These are phyloP conservation scores for Talaromyces sp. DNA, from an alignment of 2,329 filamentous ascomycete genomes.

Conservation along the genomic window DNA sequence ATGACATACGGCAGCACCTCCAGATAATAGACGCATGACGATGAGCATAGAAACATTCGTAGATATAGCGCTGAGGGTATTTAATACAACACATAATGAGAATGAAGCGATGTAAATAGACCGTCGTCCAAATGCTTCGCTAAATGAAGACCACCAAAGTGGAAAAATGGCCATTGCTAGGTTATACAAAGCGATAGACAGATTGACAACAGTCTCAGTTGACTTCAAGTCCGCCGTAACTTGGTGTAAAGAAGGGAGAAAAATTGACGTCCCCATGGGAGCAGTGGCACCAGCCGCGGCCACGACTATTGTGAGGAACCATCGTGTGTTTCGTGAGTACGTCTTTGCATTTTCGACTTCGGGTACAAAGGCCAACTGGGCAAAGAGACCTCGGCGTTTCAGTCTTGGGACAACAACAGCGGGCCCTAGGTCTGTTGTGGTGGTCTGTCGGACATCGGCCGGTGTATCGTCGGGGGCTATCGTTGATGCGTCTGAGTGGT, in stretches of 20 bases:
- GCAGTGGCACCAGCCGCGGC: conserved; percentile 70
- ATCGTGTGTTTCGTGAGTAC: conserved; percentile 71
- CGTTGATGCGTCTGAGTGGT: conserved; percentile 6
- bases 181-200: conserved; percentile 77
- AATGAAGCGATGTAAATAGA: conserved; percentile 77
- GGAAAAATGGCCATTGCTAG: conserved; percentile 77
- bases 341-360: conserved; percentile 72
- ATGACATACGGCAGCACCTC: conserved; percentile 55
- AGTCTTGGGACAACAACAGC: conserved; percentile 45
- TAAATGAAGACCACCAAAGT: conserved; percentile 81
- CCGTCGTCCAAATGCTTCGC: conserved; percentile 63
- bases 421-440: conserved; percentile 23
- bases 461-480: conserved; percentile 1
- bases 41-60: conserved; percentile 70
- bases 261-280: conserved; percentile 77
- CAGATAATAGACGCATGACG: conserved; percentile 65
- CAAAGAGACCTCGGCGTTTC: conserved; percentile 66
- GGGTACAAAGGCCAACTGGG: conserved; percentile 63
- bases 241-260: conserved; percentile 66
- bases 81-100: conserved; percentile 64
- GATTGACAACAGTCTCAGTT: conserved; percentile 61
- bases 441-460: conserved; percentile 11
- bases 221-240: conserved; percentile 59
- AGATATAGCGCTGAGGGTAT: conserved; percentile 62
- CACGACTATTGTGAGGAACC: conserved; percentile 73